Base-by-base conservation (phyloP, 495 filamentous ascomycete species). In the Xylaria longipes region DNA sequence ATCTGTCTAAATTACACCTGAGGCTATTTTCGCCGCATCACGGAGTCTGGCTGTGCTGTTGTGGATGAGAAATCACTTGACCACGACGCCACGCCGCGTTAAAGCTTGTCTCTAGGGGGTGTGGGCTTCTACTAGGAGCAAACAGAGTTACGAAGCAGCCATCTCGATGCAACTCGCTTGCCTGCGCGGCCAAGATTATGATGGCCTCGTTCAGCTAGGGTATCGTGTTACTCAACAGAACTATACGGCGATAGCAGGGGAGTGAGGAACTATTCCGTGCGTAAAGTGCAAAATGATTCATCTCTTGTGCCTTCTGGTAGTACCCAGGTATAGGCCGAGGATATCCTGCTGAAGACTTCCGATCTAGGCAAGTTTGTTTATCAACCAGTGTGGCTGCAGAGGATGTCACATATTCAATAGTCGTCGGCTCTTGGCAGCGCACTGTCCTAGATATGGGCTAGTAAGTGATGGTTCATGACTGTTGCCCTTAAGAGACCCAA, bases 371-470 rank as follows among this genome's bases (percentile, higher is more conserved):
- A 56, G 31, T 9, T 41, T 31, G 17, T 54, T 56, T 54, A 54
- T 4, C 33, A 39, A 39, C 35, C 5, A 25, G 35, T 56, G 65
- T 56, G 65, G 48, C 48, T 67, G 65, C 39, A 56, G 35, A 39
- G 25, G 48, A 41, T 56, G 65, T 31, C 37, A 54, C 22, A 7
- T 20, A 56, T 25, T 22, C 65, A 35, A 52, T 66, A 67, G 62
- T 67, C 31, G 62, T 67, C 31, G 33, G 48, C n/a, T n/a, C 65
- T 67, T 56, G 63, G 43, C 31, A 56, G 35, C 29, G 31, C 45
- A 65, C 45, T 29, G 31, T 65, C 45, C 45, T 35, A 22, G n/a
- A 22, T 20, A 54, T 56, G 15, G 46, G 33, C 15, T 48, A 45
- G 46, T 54, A 22, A 45, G 64, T 67, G 31, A 50, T 56, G 22